These are phyloP conservation scores for Lojkania enalia DNA, from an alignment of 2,329 filamentous ascomycete species.

Conservation along the genomic window DNA sequence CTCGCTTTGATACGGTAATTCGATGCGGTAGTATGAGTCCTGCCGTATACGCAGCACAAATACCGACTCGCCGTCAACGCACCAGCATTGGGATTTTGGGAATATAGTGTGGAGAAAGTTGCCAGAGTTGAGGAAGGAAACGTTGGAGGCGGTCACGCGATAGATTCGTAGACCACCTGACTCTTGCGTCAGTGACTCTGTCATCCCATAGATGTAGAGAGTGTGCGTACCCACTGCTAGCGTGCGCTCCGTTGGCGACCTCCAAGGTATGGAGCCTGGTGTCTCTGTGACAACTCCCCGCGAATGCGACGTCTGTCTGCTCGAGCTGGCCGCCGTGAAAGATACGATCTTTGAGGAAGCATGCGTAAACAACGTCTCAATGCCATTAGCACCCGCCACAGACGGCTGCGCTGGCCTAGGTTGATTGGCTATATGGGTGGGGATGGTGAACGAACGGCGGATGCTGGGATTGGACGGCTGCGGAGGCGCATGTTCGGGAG, in stretches of 20 bases:
- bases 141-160: constrained; percentile 75
- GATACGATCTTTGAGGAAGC: constrained; percentile 72
- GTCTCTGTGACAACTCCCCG: constrained; percentile 49
- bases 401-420: constrained; percentile 37
- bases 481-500: constrained; percentile 30
- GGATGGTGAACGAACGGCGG: constrained; percentile 55
- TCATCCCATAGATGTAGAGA: constrained; percentile 4
- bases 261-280: constrained; percentile 71
- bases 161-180: constrained; percentile 79
- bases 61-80: constrained; percentile 78
- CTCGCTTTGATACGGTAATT: constrained; percentile 68
- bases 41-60: constrained; percentile 86
- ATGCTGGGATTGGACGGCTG: constrained; percentile 24
- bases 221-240: constrained; percentile 69
- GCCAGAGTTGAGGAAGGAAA: constrained; percentile 85
- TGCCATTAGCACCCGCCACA: constrained; percentile 45
- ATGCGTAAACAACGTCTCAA: constrained; percentile 76
- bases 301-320: constrained; percentile 41
- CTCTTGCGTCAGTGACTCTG: constrained; percentile 6
- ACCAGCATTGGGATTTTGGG: constrained; percentile 91
- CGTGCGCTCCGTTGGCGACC: constrained; percentile 75
- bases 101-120: constrained; percentile 83
- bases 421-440: constrained; percentile 43
- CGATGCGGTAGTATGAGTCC: constrained; percentile 88
- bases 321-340: constrained; percentile 53